Evolutionary conservation across 164 flowering plant species (phyloP).

Genomic region (Stephania japonica): DNA sequence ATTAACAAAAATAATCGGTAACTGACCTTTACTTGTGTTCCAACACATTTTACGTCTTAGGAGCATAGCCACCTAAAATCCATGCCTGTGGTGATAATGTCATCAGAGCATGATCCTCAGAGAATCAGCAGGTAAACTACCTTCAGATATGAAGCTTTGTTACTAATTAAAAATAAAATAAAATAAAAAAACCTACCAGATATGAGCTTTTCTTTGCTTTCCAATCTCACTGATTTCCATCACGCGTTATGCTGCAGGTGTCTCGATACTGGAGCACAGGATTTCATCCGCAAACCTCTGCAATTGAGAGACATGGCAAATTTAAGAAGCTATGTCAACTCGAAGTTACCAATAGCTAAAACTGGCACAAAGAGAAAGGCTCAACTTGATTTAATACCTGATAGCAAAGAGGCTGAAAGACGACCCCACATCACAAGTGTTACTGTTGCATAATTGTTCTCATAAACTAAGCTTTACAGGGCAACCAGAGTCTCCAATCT

Average conservation of each 20-base stretch:
- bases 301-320: conserved; percentile 12
- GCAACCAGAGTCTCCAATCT: background rate
- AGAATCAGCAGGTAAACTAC: conserved; percentile 25
- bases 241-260: conserved; percentile 13
- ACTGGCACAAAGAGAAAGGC: conserved; percentile 21
- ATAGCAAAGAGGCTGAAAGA: conserved; percentile 22
- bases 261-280: conserved; percentile 26
- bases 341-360: conserved; percentile 9
- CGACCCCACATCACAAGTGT: conserved; percentile 23
- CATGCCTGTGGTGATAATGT: conserved; percentile 28
- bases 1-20: background rate
- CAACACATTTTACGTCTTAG: conserved; percentile 13
- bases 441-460: conserved; percentile 19
- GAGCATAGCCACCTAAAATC: conserved; percentile 20
- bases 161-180: no score
- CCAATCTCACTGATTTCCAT: background rate
- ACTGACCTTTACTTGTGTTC: background rate
- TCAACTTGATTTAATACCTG: conserved; percentile 22
- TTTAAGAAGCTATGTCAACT: conserved; percentile 18
- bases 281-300: conserved; percentile 25
- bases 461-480: background rate
- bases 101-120: conserved; percentile 24
- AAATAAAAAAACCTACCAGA: no score
- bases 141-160: background rate
- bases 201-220: no score